Evolutionary conservation across 2,329 filamentous ascomycete species (phyloP), one percentile per base, ranked within the genome.

Genomic region (Talaromyces albobiverticillius): DNA sequence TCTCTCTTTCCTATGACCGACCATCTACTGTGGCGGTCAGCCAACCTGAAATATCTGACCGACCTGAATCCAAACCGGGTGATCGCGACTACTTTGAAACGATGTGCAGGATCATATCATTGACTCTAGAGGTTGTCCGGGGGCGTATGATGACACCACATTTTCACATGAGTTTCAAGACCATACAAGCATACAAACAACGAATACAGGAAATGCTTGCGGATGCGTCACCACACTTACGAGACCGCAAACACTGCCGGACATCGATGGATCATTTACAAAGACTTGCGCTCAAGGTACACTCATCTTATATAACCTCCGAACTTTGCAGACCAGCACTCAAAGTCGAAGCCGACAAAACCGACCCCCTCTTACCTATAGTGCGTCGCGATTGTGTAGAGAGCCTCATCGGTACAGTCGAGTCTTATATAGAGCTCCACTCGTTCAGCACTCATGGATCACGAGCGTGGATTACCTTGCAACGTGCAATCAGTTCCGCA

Each of bases 1-100:
- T 86, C 22, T 85, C 82, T 8, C 78, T 86, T 29, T 85, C 82
- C 2, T 86, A 85, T 61, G 83, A 86, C 61, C 71, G 83, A 34
- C 77, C 77, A 1, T 81, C 81, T 2, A 80, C 79, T 13, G 78
- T 74, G 23, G 80, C 80, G 5, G 78, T 81, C n/a, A 71, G 76
- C 49, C 77, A 78, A 56, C 74, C 76, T 1, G 74, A 77, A 43
- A 80, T 80, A 8, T 72, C 78, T 23, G 75, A 81, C 63, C 68
- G 72, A 59, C 70, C 74, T 14, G 72, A 74, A 40, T 77, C 77
- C 10, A 71, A 71, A 31, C 71, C 77, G 0, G 78, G 79, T 3
- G 73, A 79, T 25, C 67, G 77, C 22, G 75, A 77, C 0, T 86
- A 84, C 59, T 82, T 83, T 51, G 80, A 83, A 60, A 80, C 79